phyloP scores from a whole-genome alignment of 2,329 filamentous ascomycete genomes.

The Acrodontium crateriforme region DNA sequence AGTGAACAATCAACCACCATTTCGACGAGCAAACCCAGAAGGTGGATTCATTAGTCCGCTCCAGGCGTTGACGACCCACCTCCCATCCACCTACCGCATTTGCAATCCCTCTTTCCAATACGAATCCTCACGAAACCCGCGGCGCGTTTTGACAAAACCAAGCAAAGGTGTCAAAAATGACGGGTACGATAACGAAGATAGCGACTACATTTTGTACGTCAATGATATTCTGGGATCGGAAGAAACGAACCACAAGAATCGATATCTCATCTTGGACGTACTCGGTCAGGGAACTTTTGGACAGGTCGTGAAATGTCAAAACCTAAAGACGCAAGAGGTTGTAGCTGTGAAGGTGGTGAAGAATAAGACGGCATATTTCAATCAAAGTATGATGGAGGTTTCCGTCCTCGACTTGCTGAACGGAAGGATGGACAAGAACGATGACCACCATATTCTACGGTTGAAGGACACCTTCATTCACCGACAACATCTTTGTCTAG shows the following conservation, averaged over 20 bases:
- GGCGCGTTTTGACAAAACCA: conserved; percentile 89
- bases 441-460: conserved; percentile 88
- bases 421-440: conserved; percentile 97
- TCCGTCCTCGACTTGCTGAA: conserved; percentile 94
- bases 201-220: conserved; percentile 97
- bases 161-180: conserved; percentile 99
- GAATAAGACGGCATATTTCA: conserved; percentile 97
- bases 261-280: conserved; percentile 93
- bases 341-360: conserved; percentile 99
- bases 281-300: conserved; percentile 95
- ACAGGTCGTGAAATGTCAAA: conserved; percentile 98
- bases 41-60: conserved; percentile 96
- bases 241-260: conserved; percentile 97
- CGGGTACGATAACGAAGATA: conserved; percentile 97
- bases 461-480: conserved; percentile 98
- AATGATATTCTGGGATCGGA: conserved; percentile 97
- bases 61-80: conserved; percentile 84
- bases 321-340: conserved; percentile 94
- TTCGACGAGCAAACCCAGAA: conserved; percentile 86
- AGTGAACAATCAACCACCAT: conserved; percentile 76
- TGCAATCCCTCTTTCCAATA: conserved; percentile 98
- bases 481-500: conserved; percentile 86
- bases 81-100: conserved; percentile 92
- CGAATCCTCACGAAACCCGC: conserved; percentile 90
- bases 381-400: conserved; percentile 99